These are phyloP conservation scores for Solanum piurae DNA, from an alignment of 257 asterid species.

Conservation along the genomic window DNA sequence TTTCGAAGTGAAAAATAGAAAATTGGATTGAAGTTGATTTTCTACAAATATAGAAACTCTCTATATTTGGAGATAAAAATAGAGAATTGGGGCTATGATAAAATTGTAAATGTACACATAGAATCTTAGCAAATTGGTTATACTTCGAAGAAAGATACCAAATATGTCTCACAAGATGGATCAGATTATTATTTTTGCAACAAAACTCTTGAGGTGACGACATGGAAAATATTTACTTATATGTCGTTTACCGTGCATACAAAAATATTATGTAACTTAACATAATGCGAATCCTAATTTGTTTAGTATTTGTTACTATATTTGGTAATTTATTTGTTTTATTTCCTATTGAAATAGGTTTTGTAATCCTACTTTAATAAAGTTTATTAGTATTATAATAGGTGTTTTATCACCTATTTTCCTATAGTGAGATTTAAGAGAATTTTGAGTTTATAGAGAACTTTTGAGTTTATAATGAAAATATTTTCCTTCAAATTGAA, in stretches of 20 bases:
- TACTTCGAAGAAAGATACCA: background rate
- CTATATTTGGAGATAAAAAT: too few species aligned
- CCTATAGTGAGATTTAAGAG: too few species aligned
- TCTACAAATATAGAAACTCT: too few species aligned
- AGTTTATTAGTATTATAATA: too few species aligned
- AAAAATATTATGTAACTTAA: background rate
- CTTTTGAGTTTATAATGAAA: too few species aligned
- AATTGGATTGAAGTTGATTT: too few species aligned
- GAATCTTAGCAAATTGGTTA: background rate
- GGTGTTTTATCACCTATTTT: too few species aligned
- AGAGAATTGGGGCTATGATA: background rate
- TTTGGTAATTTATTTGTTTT: background rate
- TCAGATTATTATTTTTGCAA: background rate
- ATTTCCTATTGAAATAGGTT: too few species aligned
- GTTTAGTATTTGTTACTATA: background rate
- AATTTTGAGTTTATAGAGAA: background rate
- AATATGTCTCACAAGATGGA: too few species aligned
- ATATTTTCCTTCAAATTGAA: background rate
- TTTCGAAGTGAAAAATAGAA: too few species aligned
- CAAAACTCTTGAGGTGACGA: background rate
- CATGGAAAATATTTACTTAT: background rate
- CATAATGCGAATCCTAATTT: background rate
- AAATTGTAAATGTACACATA: background rate
- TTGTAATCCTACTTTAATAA: background rate
- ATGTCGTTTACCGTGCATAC: background rate